Base-by-base conservation (phyloP, 495 filamentous ascomycete genomes). In the Talaromyces borbonicus region DNA sequence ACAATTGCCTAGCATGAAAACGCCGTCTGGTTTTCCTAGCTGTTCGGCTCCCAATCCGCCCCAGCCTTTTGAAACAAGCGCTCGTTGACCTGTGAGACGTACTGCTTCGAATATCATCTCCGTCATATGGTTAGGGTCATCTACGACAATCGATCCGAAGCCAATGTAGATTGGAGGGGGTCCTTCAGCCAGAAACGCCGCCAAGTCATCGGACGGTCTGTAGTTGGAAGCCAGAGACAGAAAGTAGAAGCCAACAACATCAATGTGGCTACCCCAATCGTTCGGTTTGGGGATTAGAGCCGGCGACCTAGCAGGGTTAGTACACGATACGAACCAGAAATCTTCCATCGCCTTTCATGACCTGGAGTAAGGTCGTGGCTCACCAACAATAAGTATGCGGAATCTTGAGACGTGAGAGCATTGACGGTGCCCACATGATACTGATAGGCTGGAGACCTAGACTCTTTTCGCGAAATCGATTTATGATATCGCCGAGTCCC, bases 1-100 rank as follows among this genome's bases (percentile, higher is more conserved):
- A 39, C 77, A 73, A 51, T 87, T 86, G 4, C 81, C 85, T 6
- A 89, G 71, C 70, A 87, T 79, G 50, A 85, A 85, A n/a, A 89
- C 74, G 19, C 73, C 72, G 0, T 85, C 75, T 0, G 80, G 81
- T 8, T 80, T 56, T 1, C 71, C 72, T 0, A 81, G 54, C 5
- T 72, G 62, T 35, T 83, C 78, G 2, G 72, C 75, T 18, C 84
- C 85, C 3, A 90, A 56, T 0, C 81, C 81, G 24, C 85, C 83
- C 86, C 86, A 92, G 12, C 86, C 85, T 53, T 85, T 84, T 0
- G 84, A 89, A 2, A 93, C 74, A 0, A 93, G 60, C 2, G 84
- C 86, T 16, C 87, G 74, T 12, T 84, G 78, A 2, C 84, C 84
- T 1, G 75, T 68, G 23, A 67, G 66, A 36, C 72, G 60, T 4